phyloP scores from a whole-genome alignment of 257 asterid species.

The Rauvolfia tetraphylla region DNA sequence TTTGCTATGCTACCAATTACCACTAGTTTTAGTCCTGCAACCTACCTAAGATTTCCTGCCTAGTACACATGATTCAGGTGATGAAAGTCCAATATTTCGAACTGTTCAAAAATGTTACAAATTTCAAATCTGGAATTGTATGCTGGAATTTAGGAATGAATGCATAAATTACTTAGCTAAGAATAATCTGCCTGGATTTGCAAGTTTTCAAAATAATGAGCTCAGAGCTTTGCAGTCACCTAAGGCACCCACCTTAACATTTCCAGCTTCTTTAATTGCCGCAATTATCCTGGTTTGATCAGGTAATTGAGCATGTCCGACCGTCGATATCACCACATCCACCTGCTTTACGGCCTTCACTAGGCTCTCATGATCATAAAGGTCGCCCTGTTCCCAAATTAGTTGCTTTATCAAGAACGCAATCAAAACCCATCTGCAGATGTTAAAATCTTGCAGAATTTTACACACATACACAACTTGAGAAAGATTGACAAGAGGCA shows the following conservation, averaged over 20 bases:
- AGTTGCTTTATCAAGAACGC: neutral
- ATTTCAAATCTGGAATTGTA: neutral
- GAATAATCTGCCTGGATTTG: conserved; percentile 45
- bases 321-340: conserved; percentile 59
- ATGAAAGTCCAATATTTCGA: too few relatives aligned
- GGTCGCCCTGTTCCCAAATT: conserved; percentile 39
- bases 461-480: too few relatives aligned
- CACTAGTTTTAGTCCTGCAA: too few relatives aligned
- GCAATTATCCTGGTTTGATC: conserved; percentile 49
- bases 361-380: conserved; percentile 50
- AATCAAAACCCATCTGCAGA: neutral
- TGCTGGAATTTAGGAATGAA: neutral
- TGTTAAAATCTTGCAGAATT: too few relatives aligned
- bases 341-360: conserved; percentile 55
- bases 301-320: conserved; percentile 39
- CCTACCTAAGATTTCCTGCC: too few relatives aligned
- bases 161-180: neutral
- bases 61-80: too few relatives aligned
- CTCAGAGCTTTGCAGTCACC: conserved; percentile 47
- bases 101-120: too few relatives aligned
- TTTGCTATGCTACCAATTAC: too few relatives aligned
- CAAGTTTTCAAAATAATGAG: conserved; percentile 48
- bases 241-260: conserved; percentile 28
- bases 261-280: conserved; percentile 61
- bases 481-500: too few relatives aligned